Conservation (phyloP, 305 asterid genomes). For the Rubia balearica region DNA sequence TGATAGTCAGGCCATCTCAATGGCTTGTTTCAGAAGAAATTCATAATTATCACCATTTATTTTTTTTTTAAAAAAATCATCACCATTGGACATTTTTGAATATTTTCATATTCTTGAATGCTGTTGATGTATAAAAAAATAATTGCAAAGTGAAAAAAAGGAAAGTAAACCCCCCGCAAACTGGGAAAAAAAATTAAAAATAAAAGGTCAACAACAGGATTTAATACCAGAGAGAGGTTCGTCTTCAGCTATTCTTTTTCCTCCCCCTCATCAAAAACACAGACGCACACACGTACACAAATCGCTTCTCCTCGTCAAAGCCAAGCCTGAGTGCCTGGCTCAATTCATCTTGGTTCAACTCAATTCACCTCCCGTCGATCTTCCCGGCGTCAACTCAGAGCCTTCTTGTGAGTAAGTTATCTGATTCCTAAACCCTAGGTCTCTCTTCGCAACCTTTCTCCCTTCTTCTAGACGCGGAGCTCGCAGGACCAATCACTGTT, state of each 20-base stretch:
- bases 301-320: constrained; percentile 16
- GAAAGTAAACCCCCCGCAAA: constrained; percentile 3
- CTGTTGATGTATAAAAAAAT: neutral
- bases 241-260: constrained; percentile 56
- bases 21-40: too few species aligned
- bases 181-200: constrained; percentile 4
- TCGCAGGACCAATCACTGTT: constrained; percentile 5
- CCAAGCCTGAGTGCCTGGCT: constrained; percentile 9
- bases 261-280: neutral
- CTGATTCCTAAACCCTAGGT: constrained; percentile 54
- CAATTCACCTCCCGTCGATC: constrained; percentile 12
- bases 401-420: constrained; percentile 10
- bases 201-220: constrained; percentile 12
- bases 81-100: too few species aligned
- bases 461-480: neutral
- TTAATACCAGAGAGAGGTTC: constrained; percentile 41
- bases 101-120: too few species aligned
- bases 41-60: too few species aligned
- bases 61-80: too few species aligned
- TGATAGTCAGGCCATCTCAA: too few species aligned
- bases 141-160: neutral
- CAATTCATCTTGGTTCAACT: neutral
- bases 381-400: constrained; percentile 3
- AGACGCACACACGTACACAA: neutral
- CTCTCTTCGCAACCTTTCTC: constrained; percentile 2